Percentiles rank a stretch among this genome's conserved stretches.
phyloP scores from a whole-genome alignment of 768 basidiomycete genomes.

The Terana coerulea region DNA sequence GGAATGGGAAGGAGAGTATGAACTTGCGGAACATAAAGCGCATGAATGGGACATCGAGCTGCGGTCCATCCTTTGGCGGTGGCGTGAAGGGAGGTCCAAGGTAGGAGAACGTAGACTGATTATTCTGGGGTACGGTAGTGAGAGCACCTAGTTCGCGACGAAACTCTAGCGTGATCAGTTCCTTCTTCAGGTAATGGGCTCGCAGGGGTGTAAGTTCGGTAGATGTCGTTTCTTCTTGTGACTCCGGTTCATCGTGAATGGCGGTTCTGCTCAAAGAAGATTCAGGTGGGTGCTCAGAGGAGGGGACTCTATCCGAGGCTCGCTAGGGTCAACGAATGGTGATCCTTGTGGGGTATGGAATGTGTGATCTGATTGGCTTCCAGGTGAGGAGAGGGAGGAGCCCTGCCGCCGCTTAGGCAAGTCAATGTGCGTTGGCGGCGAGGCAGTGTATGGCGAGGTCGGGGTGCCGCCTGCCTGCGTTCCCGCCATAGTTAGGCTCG shows the following conservation, averaged over 20 bases:
- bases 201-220: slow-evolving; percentile 75
- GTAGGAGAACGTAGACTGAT: slow-evolving; percentile 71
- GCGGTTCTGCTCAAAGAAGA: not conserved
- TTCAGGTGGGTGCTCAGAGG: slow-evolving; percentile 10
- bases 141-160: slow-evolving; percentile 70
- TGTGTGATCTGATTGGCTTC: slow-evolving; percentile 9
- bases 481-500: too few species aligned
- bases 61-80: slow-evolving; percentile 53
- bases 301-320: slow-evolving; percentile 6
- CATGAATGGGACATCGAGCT: slow-evolving; percentile 80
- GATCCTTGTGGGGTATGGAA: slow-evolving; percentile 12
- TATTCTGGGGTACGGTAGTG: slow-evolving; percentile 43
- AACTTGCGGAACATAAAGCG: slow-evolving; percentile 90
- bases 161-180: slow-evolving; percentile 85
- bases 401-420: too few species aligned
- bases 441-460: too few species aligned
- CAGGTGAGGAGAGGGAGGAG: too few species aligned
- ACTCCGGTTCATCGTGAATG: not conserved
- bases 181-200: slow-evolving; percentile 98
- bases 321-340: not conserved
- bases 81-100: slow-evolving; percentile 86
- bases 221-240: not conserved
- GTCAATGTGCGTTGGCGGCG: too few species aligned
- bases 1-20: slow-evolving; percentile 92
- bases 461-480: too few species aligned